Conservation (phyloP, 257 asterid species). For the Misopates orontium region DNA sequence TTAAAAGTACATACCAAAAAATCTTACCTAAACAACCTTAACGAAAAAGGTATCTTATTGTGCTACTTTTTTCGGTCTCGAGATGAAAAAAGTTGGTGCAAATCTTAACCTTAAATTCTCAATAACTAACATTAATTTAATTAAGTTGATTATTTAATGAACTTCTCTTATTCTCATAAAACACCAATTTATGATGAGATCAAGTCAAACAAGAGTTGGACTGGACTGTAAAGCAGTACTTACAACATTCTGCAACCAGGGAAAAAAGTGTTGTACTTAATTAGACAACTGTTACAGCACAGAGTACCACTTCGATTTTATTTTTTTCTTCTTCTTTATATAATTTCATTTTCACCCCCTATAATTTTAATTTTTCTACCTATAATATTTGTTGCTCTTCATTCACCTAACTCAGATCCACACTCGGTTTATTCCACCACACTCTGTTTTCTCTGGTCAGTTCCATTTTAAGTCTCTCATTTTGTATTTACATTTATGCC, state of each 20-base stretch:
- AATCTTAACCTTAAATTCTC: too few species aligned
- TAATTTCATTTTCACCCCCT: background rate
- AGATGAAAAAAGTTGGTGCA: too few species aligned
- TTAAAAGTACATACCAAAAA: too few species aligned
- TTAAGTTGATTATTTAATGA: too few species aligned
- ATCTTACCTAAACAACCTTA: too few species aligned
- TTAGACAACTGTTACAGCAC: slow-evolving; percentile 14
- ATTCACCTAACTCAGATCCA: slow-evolving; percentile 6
- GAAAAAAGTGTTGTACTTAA: background rate
- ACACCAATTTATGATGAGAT: background rate
- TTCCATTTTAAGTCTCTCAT: background rate
- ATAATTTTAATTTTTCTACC: background rate
- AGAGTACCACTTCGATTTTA: background rate
- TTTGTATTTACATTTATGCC: background rate
- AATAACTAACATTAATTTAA: too few species aligned
- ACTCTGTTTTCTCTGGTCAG: slow-evolving; percentile 10
- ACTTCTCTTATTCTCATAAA: background rate
- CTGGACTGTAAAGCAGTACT: background rate
- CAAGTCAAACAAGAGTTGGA: background rate
- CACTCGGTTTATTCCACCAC: background rate
- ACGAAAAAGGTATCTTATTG: too few species aligned
- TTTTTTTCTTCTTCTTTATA: background rate
- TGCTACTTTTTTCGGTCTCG: too few species aligned
- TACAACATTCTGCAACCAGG: slow-evolving; percentile 7
- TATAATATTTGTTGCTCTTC: background rate